Evolutionary conservation across 257 asterid species (phyloP), one percentile per base, ranked within the genome.

Genomic region (Rehmannia glutinosa): DNA sequence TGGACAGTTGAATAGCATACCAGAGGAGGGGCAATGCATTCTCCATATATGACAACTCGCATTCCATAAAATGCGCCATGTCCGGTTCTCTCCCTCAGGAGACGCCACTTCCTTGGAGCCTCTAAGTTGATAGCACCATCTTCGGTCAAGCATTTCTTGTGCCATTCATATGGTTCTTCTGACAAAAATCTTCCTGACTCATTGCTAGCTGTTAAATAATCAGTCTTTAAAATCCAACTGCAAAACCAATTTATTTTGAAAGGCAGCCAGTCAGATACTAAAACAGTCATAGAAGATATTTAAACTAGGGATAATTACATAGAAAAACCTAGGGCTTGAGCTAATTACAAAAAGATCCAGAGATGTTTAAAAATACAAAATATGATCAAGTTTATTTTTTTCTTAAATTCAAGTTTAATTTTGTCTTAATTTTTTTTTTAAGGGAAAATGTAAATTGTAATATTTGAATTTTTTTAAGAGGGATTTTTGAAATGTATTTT

Each of bases 21-120:
- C 96, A 88, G 64, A 52, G 99, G 87, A 75, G 99, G 99, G 71
- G 89, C 95, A 75, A 88, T 80, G 84, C 92, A 88, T 66, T 90
- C 99, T 66, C 97, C 99, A 30, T 93, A 88, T 1, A 85, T 78
- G 36, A 93, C 75, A 35, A 91, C 76, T 16, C 80, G 81, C 96
- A 91, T 86, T 66, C 95, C 96, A 73, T 88, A 74, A 75, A 93
- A 83, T 21, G 97, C 99, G 5, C 99, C 96, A 72, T 78, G 99
- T 51, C 97, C 93, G 6, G 96, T 90, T 80, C 75, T 90, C 81
- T 90, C 91, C 84, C 83, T 85, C 60, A 81, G 51, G 20, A 85
- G 88, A 2, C 97, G 96, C 99, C 99, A 93, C 67, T 90, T 93
- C 66, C 96, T 75, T 19, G 99, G 99, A 67, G 97, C 99, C 59